Evolutionary conservation across 1,139 yeast genomes (phyloP), one percentile per base, ranked within the genome.

Genomic region (Eremothecium coryli): DNA sequence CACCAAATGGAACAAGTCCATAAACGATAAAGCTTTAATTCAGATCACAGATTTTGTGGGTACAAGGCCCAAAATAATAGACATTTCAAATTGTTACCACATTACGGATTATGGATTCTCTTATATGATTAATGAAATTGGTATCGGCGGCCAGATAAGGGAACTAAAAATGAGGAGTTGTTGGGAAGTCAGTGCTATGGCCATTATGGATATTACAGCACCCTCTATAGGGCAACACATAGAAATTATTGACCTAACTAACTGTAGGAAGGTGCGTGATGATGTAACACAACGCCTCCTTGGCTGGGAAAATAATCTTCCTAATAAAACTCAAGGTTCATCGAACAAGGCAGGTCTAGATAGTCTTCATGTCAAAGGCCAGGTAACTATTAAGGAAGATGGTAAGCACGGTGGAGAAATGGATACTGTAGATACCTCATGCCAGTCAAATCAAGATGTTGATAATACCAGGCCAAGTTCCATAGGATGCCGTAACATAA

Each of bases 151-250:
- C 5, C 64, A 65, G 23, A 67, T 81, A 32, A 63, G 64, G 36
- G 57, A 60, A 5, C 60, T 81, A 33, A 68, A 66, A 41, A 77
- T 81, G 84, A 67, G 65, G 38, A 74, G 82, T 18, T 78, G 73
- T 33, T 81, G 90, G 90, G 84, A 78, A 45, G 73, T 80, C 6
- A 72, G 80, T 42, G 82, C 85, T 3, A 74, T 77, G 82, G 82
- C 88, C 4, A 76, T 81, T 16, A 76, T 80, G 82, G 90, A 81
- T 52, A 56, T 81, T 32, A 70, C 84, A 1, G 76, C 71, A 2
- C 79, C 80, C 0, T 68, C 72, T 42, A 74, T 77, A 25, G 86
- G 86, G 2, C 63, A 66, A 31, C 60, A 66, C 42, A 57, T 81
- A 29, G 71, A 68, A 39, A 76, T 71, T 39, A 62, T 81, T 18